Base-by-base conservation (phyloP, 345 rosid species). In the Euphorbia lathyris region DNA sequence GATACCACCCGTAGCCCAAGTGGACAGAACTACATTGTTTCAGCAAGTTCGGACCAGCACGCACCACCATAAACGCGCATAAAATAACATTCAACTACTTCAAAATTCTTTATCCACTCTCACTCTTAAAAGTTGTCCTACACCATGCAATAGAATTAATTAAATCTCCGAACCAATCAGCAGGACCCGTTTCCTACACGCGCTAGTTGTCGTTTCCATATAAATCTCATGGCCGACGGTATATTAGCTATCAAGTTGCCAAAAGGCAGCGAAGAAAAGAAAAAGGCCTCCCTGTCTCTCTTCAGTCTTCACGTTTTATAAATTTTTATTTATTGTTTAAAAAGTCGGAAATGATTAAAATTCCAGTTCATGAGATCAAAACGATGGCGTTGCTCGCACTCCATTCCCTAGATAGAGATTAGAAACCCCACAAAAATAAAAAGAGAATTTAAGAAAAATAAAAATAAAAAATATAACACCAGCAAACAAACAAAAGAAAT, bases 381-480 rank as follows among this genome's bases (percentile, higher is more conserved):
- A 74, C 81, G 77, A 74, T 78, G 86, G 79, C 88, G 83, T 84
- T 43, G 73, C 56, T 65, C 58, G 2, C 82, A 78, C 85, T 78
- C 84, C 65, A 83, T 78, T 76, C 84, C 83, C 79, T 19, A 56
- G 43, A 40, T 40, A 40, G 11, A 40, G 6, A 40, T 40, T 9
- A 40, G 7, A 62, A 58, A 43, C 36, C 25, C 50, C 32, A 20
- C 47, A 59, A 29, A 36, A 34, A 34, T 2, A 34, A 34, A 34
- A 34, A 7, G 38, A 34, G 38, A 22, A 14, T 6, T 3, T 30
- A 20, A 32, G 29, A 48, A 25, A 30, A 16, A 9, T 12, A 38
- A 45, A 61, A 67, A 45, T 26, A 30, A 27, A 43, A 30, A 53
- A 57, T 32, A 67, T 65, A 30, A 27, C 3, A 19, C 34, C 20